Conservation (phyloP, 2,329 filamentous ascomycete genomes). For the Diatrype stigma region DNA sequence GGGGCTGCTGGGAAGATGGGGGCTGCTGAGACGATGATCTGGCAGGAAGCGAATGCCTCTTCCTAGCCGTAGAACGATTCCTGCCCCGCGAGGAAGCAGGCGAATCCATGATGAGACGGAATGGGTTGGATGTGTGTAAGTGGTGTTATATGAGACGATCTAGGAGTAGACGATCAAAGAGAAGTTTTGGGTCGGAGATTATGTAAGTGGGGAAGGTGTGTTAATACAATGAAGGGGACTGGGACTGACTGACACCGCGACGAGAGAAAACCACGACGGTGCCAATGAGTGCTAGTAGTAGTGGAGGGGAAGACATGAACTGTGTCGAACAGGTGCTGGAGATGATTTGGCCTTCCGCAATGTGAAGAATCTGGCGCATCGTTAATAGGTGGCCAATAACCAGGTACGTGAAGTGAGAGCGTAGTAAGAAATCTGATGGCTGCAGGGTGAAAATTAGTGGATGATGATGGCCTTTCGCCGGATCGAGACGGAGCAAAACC, state of each 20-base stretch:
- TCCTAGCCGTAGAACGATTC: slow-evolving; percentile 20
- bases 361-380: not conserved
- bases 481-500: not conserved
- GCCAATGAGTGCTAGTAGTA: not conserved
- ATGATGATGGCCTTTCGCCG: not conserved
- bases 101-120: slow-evolving; percentile 22
- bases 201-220: slow-evolving; percentile 28
- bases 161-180: slow-evolving; percentile 11
- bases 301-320: not conserved
- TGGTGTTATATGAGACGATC: slow-evolving; percentile 13
- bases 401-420: not conserved
- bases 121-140: slow-evolving; percentile 6
- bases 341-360: not conserved
- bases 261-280: not conserved
- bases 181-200: slow-evolving; percentile 26
- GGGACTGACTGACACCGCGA: too few relatives aligned
- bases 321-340: not conserved
- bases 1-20: slow-evolving; percentile 17
- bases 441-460: not conserved
- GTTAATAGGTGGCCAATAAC: not conserved
- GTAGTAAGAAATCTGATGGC: not conserved
- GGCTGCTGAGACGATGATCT: slow-evolving; percentile 16
- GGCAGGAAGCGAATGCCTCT: slow-evolving; percentile 21
- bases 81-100: slow-evolving; percentile 21
- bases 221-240: not conserved